phyloP scores from a whole-genome alignment of 2,329 filamentous ascomycete species.

The Malbranchea zuffiana region DNA sequence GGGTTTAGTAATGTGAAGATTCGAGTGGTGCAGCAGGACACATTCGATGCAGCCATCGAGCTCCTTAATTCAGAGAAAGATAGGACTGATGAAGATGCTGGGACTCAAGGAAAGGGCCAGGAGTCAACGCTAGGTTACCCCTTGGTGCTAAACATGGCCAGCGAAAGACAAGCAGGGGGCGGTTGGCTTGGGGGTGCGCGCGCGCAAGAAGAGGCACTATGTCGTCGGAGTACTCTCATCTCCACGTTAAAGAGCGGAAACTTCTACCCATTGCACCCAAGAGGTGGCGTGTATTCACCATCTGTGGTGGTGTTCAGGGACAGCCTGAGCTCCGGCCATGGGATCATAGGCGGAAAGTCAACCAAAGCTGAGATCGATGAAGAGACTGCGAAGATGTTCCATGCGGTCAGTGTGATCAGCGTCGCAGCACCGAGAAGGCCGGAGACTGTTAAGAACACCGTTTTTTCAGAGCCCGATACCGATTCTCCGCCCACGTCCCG shows the following conservation, averaged over 20 bases:
- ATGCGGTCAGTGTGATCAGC: conserved; percentile 10
- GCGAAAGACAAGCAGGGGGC: conserved; percentile 3
- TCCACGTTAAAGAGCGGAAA: conserved; percentile 3
- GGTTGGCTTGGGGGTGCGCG: conserved; percentile 8
- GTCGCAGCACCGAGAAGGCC: conserved; percentile 9
- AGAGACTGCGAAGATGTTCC: conserved; percentile 3
- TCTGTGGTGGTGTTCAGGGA: conserved; percentile 10
- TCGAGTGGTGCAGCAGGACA: conserved; percentile 1
- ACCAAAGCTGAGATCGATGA: conserved; percentile 3
- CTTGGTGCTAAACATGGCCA: conserved; percentile 11
- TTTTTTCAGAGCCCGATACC: neutral
- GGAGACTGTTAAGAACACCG: neutral
- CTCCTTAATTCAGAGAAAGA: neutral
- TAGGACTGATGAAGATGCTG: no score
- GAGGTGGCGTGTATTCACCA: conserved; percentile 8
- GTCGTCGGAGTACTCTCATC: conserved; percentile 11
- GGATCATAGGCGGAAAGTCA: neutral
- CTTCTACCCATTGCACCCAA: conserved; percentile 8
- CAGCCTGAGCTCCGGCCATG: conserved; percentile 2
- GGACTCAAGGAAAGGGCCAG: no score
- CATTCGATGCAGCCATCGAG: conserved; percentile 3
- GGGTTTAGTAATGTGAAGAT: conserved; percentile 2
- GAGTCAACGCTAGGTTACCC: conserved; percentile 2
- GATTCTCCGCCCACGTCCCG: neutral
- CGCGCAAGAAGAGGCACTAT: conserved; percentile 12